These are phyloP conservation scores for Xylaria sp. DNA, from an alignment of 2,329 filamentous ascomycete species.

Conservation along the genomic window DNA sequence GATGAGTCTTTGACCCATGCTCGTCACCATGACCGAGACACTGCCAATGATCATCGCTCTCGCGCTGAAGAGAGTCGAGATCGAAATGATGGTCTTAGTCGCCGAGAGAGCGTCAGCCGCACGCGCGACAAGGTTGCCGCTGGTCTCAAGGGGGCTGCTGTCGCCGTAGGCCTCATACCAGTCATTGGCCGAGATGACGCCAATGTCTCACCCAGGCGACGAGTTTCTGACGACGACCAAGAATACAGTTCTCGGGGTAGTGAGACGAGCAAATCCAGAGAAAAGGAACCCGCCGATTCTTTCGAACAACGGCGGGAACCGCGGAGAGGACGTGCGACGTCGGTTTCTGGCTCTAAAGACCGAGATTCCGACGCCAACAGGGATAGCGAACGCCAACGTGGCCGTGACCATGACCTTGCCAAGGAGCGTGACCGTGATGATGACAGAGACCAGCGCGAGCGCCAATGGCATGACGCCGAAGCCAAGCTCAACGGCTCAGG, in stretches of 20 bases:
- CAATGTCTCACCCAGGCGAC: constrained; percentile 47
- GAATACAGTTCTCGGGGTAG: constrained; percentile 40
- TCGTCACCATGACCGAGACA: constrained; percentile 40
- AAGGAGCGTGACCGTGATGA: constrained; percentile 32
- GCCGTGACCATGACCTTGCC: constrained; percentile 36
- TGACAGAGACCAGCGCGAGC: constrained; percentile 43
- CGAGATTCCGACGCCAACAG: constrained; percentile 38
- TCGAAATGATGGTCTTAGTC: constrained; percentile 48
- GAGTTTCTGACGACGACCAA: constrained; percentile 44
- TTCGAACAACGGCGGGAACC: constrained; percentile 44
- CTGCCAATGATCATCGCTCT: constrained; percentile 38
- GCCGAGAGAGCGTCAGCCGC: constrained; percentile 53
- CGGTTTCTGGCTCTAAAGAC: constrained; percentile 39
- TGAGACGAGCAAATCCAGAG: constrained; percentile 47
- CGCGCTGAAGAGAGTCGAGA: constrained; percentile 45
- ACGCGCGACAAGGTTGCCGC: constrained; percentile 60
- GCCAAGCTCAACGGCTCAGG: constrained; percentile 47
- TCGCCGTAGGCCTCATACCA: constrained; percentile 53
- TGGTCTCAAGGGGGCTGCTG: constrained; percentile 60
- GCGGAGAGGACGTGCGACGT: constrained; percentile 39
- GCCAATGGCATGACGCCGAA: constrained; percentile 53
- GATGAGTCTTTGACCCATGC: constrained; percentile 45
- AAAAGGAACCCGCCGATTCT: constrained; percentile 42
- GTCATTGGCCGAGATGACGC: constrained; percentile 50
- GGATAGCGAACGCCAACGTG: constrained; percentile 36